A percentile compares a stretch with the other conserved stretches of the same genome.
These are phyloP conservation scores for Tagetes erecta DNA, from an alignment of 129 eudicot species.

Conservation along the genomic window DNA sequence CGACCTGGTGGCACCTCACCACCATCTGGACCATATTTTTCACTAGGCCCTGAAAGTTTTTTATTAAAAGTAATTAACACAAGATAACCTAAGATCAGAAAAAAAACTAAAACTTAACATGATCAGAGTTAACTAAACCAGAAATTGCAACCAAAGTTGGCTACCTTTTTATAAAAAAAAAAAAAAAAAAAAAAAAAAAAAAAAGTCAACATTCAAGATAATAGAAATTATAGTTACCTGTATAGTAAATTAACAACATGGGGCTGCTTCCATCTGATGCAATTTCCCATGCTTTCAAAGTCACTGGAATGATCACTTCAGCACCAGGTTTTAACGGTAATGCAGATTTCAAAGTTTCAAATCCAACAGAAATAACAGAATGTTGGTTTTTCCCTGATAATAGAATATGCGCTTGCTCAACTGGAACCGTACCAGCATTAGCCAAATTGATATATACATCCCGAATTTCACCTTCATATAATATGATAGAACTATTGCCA, in stretches of 20 bases:
- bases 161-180: neutral
- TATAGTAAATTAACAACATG: constrained; percentile 70
- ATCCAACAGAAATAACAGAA: constrained; percentile 68
- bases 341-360: constrained; percentile 60
- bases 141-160: neutral
- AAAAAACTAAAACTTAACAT: neutral
- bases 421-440: constrained; percentile 93
- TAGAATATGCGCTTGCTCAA: constrained; percentile 78
- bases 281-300: constrained; percentile 91
- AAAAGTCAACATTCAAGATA: neutral
- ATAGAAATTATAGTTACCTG: constrained; percentile 48
- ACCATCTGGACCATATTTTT: constrained; percentile 36
- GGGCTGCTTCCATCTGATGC: constrained; percentile 80
- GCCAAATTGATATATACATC: constrained; percentile 72
- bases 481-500: constrained; percentile 76
- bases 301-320: constrained; percentile 78
- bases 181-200: neutral
- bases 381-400: constrained; percentile 94
- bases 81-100: neutral
- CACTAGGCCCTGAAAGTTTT: constrained; percentile 51
- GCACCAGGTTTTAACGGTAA: constrained; percentile 96
- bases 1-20: constrained; percentile 74
- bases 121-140: neutral
- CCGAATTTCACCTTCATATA: constrained; percentile 94
- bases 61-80: neutral